These are phyloP conservation scores for grape (Vitis vinifera) DNA, from an alignment of 164 flowering plant species.

Conservation along the genomic window ASM3070453v1 NC_081809.1:26586001-26586500, in stretches of 20 bases:
- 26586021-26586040: no score
- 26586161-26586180: slow-evolving; percentile 75
- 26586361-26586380: background rate
- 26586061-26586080: no score
- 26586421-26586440: no score
- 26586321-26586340: background rate
- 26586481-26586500: no score
- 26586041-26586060: no score
- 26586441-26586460: no score
- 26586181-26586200: slow-evolving; percentile 94
- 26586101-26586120: background rate
- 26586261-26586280: slow-evolving; percentile 55
- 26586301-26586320: background rate
- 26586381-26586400: background rate
- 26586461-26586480: no score
- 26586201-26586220: slow-evolving; percentile 89
- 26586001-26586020: no score
- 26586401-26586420: no score
- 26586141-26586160: background rate
- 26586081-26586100: background rate
- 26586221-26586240: slow-evolving; percentile 65
- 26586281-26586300: slow-evolving; percentile 52
- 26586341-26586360: background rate
- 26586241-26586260: slow-evolving; percentile 44
- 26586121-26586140: background rate